Evolutionary conservation across 495 filamentous ascomycete species (phyloP), one percentile per base, ranked within the genome.

Genomic region (Penicillium silybi): DNA sequence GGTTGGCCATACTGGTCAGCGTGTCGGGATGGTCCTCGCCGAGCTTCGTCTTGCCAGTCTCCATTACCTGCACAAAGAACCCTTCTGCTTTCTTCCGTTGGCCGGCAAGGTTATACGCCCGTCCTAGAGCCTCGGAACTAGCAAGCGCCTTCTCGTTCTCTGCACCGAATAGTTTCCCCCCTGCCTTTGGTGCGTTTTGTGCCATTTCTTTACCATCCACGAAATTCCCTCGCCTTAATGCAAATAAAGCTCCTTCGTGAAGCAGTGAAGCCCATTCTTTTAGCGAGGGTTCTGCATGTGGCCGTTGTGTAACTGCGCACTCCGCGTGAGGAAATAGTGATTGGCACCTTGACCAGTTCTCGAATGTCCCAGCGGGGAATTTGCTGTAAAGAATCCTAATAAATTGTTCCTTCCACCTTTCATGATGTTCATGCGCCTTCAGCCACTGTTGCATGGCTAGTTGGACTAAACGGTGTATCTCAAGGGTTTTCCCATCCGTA

Each of bases 391-490:
- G 66, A 10, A 46, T 69, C 41, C 57, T 62, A 44, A 73, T 68
- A 57, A 63, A 79, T 9, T 55, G 44, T 23, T 64, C 38, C 43
- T 63, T 70, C 65, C 63, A 78, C 13, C 37, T 57, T 49, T 80
- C 71, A 20, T 66, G 47, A 45, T 75, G 27, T 18, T 52, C 57
- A 5, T 71, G 27, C 0, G 53, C 49, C 44, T 71, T 49, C 9
- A 81, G 58, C 77, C 76, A 80, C 19, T 58, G 63, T 48, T 64
- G 56, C 17, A 59, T 76, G 2, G 69, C 64, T 20, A 78, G 48
- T 56, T 80, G 71, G 16, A 80, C 75, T 0, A 82, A 64, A 42
- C 47, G 34, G 60, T 80, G 70, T 67, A 80, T 82, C 50, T 72
- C 63, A 48, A 76, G 79, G 0, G 41, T 61, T 38, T 25, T 25